Conservation (phyloP, 78 protist species). For the Blattamonas nauphoetae region DNA sequence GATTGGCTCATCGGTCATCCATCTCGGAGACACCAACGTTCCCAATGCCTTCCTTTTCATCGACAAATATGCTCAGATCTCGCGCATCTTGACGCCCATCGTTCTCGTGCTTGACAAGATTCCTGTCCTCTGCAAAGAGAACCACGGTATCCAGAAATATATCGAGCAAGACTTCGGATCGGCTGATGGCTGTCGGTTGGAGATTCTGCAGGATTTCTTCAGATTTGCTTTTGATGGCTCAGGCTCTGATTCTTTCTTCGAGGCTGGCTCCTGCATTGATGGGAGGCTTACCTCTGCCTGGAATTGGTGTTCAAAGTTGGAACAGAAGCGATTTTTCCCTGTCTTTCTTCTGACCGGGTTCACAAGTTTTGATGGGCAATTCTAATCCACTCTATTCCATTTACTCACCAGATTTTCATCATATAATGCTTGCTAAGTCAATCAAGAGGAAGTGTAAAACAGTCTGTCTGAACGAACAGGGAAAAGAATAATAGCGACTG, state of each 20-base stretch:
- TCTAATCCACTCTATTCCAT: too few species aligned
- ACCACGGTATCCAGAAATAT: background rate
- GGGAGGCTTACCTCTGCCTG: slow-evolving; percentile 53
- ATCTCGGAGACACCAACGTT: slow-evolving; percentile 12
- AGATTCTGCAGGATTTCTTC: slow-evolving; percentile 38
- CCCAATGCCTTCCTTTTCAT: slow-evolving; percentile 10
- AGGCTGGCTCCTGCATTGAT: slow-evolving; percentile 48
- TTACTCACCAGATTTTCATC: too few species aligned
- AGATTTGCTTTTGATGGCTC: slow-evolving; percentile 43
- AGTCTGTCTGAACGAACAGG: too few species aligned
- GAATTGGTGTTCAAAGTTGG: slow-evolving; percentile 39
- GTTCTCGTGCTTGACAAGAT: background rate
- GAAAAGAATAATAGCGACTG: too few species aligned
- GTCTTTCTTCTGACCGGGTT: slow-evolving; percentile 7
- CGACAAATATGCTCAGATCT: slow-evolving; percentile 34
- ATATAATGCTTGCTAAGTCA: too few species aligned
- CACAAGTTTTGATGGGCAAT: slow-evolving; percentile 5
- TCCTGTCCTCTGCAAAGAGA: background rate
- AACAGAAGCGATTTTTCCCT: slow-evolving; percentile 5
- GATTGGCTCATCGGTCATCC: slow-evolving; percentile 35
- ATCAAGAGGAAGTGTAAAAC: too few species aligned
- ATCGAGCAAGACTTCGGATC: slow-evolving; percentile 6
- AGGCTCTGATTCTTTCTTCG: slow-evolving; percentile 33
- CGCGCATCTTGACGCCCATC: slow-evolving; percentile 38
- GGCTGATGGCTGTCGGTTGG: background rate